phyloP scores from a whole-genome alignment of 352 stramenopile species.

The Phytophthora ramorum region DNA sequence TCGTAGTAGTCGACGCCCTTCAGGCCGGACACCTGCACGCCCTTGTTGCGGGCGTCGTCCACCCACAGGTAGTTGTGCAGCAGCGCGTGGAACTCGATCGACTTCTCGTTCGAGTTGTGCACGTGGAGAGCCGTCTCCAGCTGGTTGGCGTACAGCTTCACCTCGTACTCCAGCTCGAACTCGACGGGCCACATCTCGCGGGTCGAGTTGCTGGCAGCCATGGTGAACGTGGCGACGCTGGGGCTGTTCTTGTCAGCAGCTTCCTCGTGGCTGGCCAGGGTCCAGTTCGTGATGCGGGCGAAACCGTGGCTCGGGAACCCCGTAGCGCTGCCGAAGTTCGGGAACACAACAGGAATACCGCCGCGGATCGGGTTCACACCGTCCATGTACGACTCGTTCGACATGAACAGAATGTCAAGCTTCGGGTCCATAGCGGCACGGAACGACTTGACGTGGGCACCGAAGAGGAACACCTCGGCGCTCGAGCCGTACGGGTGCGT shows the following conservation, averaged over 20 bases:
- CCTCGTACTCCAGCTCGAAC: slow-evolving; percentile 71
- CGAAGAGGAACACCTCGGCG: slow-evolving; percentile 73
- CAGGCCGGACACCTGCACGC: slow-evolving; percentile 83
- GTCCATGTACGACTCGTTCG: slow-evolving; percentile 76
- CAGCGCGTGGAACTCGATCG: slow-evolving; percentile 94
- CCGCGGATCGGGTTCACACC: slow-evolving; percentile 87
- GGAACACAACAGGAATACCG: slow-evolving; percentile 92
- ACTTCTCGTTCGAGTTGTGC: slow-evolving; percentile 79
- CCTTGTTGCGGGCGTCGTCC: slow-evolving; percentile 66
- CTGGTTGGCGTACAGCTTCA: slow-evolving; percentile 65
- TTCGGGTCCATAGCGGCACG: slow-evolving; percentile 33
- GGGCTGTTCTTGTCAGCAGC: slow-evolving; percentile 23
- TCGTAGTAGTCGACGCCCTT: slow-evolving; percentile 86
- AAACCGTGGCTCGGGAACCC: slow-evolving; percentile 88
- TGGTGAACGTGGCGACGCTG: slow-evolving; percentile 43
- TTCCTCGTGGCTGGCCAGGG: slow-evolving; percentile 17
- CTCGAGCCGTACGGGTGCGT: slow-evolving; percentile 67
- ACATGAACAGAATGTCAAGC: slow-evolving; percentile 85
- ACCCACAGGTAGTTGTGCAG: slow-evolving; percentile 95
- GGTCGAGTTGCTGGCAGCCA: slow-evolving; percentile 38
- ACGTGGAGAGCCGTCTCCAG: slow-evolving; percentile 85
- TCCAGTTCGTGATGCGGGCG: slow-evolving; percentile 64
- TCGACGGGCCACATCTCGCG: slow-evolving; percentile 57
- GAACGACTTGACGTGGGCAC: slow-evolving; percentile 81
- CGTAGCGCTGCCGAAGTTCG: slow-evolving; percentile 76